Evolutionary conservation across 495 filamentous ascomycete species (phyloP).

Genomic region (Rhizodiscina lignyota): DNA sequence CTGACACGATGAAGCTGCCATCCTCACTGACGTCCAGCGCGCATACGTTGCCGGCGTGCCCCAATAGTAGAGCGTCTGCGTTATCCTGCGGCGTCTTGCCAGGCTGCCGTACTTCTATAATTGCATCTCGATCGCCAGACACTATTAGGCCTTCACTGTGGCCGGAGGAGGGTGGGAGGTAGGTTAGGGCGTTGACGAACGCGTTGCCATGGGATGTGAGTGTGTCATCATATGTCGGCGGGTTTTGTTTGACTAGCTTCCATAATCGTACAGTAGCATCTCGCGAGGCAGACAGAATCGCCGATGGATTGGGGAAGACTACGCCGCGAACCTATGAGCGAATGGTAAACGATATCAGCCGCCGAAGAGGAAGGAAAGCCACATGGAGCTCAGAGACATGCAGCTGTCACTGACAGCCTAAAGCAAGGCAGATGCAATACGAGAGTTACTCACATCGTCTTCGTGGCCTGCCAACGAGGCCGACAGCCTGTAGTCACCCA

Average conservation of each 20-base stretch:
- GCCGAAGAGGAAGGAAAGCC: background rate
- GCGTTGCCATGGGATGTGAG: constrained; percentile 59
- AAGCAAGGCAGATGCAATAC: background rate
- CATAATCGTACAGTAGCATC: constrained; percentile 83
- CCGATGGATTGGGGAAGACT: constrained; percentile 54
- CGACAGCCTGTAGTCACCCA: constrained; percentile 26
- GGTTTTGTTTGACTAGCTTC: constrained; percentile 48
- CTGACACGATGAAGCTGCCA: constrained; percentile 62
- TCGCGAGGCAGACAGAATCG: constrained; percentile 70
- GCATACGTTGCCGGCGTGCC: constrained; percentile 77
- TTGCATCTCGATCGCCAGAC: constrained; percentile 75
- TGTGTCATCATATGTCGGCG: constrained; percentile 55
- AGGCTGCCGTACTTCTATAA: constrained; percentile 77
- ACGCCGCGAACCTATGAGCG: constrained; percentile 67
- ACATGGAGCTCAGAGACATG: too few species aligned
- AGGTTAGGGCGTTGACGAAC: constrained; percentile 76
- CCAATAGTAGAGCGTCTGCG: constrained; percentile 71
- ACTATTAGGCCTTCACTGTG: constrained; percentile 70
- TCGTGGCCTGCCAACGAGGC: constrained; percentile 25
- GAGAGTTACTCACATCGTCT: constrained; percentile 21
- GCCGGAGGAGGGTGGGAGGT: constrained; percentile 47
- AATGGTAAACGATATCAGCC: background rate
- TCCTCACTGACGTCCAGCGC: constrained; percentile 61
- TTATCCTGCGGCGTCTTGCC: constrained; percentile 47
- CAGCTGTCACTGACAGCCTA: too few species aligned